Percentiles rank a stretch among this genome's conserved stretches.
Evolutionary conservation across 768 basidiomycete species (phyloP).

Genomic region (Termitomyces sp.): DNA sequence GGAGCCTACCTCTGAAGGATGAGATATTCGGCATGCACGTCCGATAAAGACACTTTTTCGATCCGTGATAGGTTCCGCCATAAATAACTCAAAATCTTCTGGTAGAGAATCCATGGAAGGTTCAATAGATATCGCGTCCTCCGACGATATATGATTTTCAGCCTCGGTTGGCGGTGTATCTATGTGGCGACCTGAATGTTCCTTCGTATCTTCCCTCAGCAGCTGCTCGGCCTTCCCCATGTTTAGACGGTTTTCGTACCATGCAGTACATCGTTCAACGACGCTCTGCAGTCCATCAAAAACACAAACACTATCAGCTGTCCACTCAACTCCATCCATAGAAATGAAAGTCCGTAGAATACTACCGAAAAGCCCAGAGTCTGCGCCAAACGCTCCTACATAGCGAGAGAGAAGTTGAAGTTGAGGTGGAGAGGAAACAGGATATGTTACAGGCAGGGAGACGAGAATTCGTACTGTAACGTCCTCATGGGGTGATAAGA

Average conservation of each 20-base stretch:
- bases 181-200: slow-evolving; percentile 13
- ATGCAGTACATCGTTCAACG: slow-evolving; percentile 55
- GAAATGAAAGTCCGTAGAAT: slow-evolving; percentile 82
- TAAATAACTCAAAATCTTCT: slow-evolving; percentile 57
- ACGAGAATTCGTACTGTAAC: slow-evolving; percentile 50
- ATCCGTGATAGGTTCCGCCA: slow-evolving; percentile 79
- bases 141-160: background rate
- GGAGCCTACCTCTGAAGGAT: slow-evolving; percentile 63
- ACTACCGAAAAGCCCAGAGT: slow-evolving; percentile 67
- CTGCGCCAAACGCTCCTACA: slow-evolving; percentile 73
- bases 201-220: slow-evolving; percentile 44
- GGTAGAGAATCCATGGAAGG: slow-evolving; percentile 30
- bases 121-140: slow-evolving; percentile 9
- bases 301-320: slow-evolving; percentile 67
- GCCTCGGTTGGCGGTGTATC: slow-evolving; percentile 3
- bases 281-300: slow-evolving; percentile 84
- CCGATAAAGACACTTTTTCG: slow-evolving; percentile 85
- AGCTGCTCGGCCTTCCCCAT: slow-evolving; percentile 50
- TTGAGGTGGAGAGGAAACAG: slow-evolving; percentile 64
- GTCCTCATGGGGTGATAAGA: slow-evolving; percentile 48
- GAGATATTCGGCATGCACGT: slow-evolving; percentile 72
- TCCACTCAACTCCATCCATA: slow-evolving; percentile 70
- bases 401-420: slow-evolving; percentile 83
- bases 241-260: slow-evolving; percentile 68
- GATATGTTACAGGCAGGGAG: slow-evolving; percentile 58